Evolutionary conservation across 2,329 filamentous ascomycete species (phyloP).

Genomic region (Colletotrichum costaricense): DNA sequence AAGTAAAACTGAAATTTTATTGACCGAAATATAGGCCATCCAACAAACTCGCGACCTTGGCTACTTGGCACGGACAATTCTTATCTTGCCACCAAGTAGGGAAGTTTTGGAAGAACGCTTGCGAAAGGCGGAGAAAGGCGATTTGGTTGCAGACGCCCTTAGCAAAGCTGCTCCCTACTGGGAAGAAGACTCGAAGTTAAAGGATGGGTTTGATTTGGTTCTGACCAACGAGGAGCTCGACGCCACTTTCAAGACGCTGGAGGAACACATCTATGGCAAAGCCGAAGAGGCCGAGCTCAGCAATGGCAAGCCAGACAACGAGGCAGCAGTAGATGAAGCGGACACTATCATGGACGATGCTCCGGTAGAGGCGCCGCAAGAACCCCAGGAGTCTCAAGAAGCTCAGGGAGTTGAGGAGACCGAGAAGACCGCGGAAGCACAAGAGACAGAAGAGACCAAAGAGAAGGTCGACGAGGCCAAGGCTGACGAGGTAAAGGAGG

Average conservation of each 20-base stretch:
- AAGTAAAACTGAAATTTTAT: neutral
- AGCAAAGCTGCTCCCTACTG: conserved; percentile 39
- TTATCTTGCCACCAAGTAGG: conserved; percentile 56
- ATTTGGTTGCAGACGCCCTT: conserved; percentile 38
- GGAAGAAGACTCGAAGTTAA: conserved; percentile 38
- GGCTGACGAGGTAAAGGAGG: neutral
- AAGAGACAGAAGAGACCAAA: neutral
- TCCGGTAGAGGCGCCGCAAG: neutral
- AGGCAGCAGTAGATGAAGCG: neutral
- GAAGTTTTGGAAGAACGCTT: conserved; percentile 43
- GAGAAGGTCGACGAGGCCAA: neutral
- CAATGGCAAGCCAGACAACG: conserved; percentile 7
- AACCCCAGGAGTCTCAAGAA: neutral
- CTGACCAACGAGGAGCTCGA: conserved; percentile 34
- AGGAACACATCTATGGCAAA: conserved; percentile 22
- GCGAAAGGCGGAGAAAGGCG: conserved; percentile 40
- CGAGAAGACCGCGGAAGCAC: neutral
- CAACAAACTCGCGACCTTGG: conserved; percentile 68
- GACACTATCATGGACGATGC: conserved; percentile 29
- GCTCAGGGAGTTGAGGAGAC: neutral
- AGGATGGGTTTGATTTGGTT: conserved; percentile 33
- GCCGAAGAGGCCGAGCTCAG: neutral
- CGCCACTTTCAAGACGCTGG: conserved; percentile 21
- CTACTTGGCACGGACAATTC: conserved; percentile 66
- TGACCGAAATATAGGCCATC: conserved; percentile 54